These are phyloP conservation scores for Chlorella sp. DNA, from an alignment of 139 green algal genomes.

Conservation along the genomic window DNA sequence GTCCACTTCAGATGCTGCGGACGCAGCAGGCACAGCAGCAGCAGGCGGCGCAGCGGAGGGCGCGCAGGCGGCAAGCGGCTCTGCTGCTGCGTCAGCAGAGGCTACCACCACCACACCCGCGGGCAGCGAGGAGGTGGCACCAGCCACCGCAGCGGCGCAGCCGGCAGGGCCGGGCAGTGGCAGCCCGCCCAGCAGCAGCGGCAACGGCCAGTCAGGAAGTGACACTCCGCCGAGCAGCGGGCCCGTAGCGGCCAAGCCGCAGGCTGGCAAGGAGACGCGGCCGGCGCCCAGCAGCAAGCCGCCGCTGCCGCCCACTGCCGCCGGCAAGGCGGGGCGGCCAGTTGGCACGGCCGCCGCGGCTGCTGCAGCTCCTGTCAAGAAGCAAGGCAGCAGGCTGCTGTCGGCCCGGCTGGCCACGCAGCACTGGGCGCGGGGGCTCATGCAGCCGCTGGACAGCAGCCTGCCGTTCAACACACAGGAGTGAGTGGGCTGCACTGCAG, in stretches of 20 bases:
- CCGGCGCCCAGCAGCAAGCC: background rate
- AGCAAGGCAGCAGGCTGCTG: background rate
- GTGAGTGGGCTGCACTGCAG: background rate
- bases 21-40: background rate
- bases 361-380: background rate
- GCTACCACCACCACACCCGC: background rate
- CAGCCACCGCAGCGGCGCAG: background rate
- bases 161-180: background rate
- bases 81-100: background rate
- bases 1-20: background rate
- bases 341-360: background rate
- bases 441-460: background rate
- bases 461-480: conserved; percentile 18
- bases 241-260: background rate
- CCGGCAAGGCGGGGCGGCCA: background rate
- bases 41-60: background rate
- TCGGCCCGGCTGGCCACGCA: background rate
- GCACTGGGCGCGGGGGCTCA: background rate
- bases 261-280: background rate
- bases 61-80: no score
- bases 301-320: background rate
- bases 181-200: background rate
- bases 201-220: background rate
- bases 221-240: background rate
- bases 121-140: background rate